phyloP scores from a whole-genome alignment of 148 eudicot genomes.

The Chenopodium suecicum region DNA sequence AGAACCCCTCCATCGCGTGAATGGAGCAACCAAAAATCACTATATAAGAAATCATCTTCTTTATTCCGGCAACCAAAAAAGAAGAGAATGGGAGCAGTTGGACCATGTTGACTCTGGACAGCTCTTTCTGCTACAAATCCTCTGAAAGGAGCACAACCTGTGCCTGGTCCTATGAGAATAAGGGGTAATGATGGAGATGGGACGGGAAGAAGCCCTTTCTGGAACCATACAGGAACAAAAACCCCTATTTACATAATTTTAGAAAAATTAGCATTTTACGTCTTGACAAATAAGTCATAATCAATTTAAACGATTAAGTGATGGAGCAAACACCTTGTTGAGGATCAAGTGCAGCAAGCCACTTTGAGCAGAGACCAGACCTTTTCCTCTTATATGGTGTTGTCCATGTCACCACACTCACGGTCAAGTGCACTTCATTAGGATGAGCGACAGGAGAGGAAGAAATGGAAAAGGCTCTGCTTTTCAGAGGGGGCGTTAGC shows the following conservation, averaged over 20 bases:
- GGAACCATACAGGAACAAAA: conserved; percentile 76
- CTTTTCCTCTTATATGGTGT: conserved; percentile 86
- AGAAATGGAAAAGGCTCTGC: conserved; percentile 83
- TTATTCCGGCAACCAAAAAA: conserved; percentile 86
- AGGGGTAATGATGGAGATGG: conserved; percentile 86
- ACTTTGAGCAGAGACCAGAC: conserved; percentile 78
- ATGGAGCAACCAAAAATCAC: conserved; percentile 74
- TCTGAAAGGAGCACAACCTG: conserved; percentile 94
- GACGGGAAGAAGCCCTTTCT: conserved; percentile 75
- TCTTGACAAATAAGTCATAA: neutral
- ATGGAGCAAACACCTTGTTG: conserved; percentile 38
- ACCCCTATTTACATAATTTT: conserved; percentile 40
- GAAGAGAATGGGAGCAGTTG: conserved; percentile 72
- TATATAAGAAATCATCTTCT: conserved; percentile 65
- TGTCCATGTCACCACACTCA: conserved; percentile 69
- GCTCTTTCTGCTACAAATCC: conserved; percentile 82
- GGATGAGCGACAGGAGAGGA: conserved; percentile 80
- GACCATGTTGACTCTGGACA: conserved; percentile 40
- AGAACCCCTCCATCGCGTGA: conserved; percentile 57
- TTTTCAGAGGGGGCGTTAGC: conserved; percentile 77
- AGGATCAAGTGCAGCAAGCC: conserved; percentile 85
- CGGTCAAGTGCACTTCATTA: conserved; percentile 80
- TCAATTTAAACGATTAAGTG: neutral
- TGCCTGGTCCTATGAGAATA: conserved; percentile 91
- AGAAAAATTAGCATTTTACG: conserved; percentile 1